Evolutionary conservation across 2,329 filamentous ascomycete species (phyloP).

Genomic region (Hymenoscyphus infarciens): DNA sequence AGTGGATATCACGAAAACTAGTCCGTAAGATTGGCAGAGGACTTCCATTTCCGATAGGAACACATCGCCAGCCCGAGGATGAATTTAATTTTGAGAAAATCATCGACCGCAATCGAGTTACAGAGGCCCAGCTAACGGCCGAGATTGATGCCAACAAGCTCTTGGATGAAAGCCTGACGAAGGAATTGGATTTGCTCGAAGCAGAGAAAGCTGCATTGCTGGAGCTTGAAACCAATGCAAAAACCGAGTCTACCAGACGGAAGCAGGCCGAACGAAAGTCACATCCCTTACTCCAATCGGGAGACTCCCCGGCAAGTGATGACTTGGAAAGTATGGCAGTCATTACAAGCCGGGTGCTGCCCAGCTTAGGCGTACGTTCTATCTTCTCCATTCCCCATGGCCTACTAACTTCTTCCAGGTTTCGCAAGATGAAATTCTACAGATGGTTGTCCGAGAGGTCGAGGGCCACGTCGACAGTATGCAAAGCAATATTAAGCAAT

Average conservation of each 20-base stretch:
- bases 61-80: slow-evolving; percentile 46
- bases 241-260: slow-evolving; percentile 50
- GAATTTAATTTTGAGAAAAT: slow-evolving; percentile 66
- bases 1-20: slow-evolving; percentile 52
- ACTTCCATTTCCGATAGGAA: slow-evolving; percentile 63
- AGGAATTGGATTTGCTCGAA: slow-evolving; percentile 54
- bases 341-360: slow-evolving; percentile 5
- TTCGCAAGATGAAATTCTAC: slow-evolving; percentile 29
- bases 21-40: slow-evolving; percentile 55
- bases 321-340: slow-evolving; percentile 19
- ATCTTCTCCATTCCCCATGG: background rate
- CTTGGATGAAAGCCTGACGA: slow-evolving; percentile 54
- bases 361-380: slow-evolving; percentile 25
- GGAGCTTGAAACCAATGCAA: slow-evolving; percentile 53
- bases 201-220: slow-evolving; percentile 50
- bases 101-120: slow-evolving; percentile 52
- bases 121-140: slow-evolving; percentile 59
- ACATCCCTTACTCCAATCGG: slow-evolving; percentile 31
- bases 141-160: slow-evolving; percentile 60
- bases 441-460: slow-evolving; percentile 28
- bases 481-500: slow-evolving; percentile 33
- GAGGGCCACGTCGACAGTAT: slow-evolving; percentile 35
- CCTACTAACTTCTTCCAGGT: slow-evolving; percentile 25
- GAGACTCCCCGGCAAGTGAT: slow-evolving; percentile 13
- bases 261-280: slow-evolving; percentile 40